Percentiles rank a stretch among this genome's conserved stretches.
Evolutionary conservation across 352 stramenopile genomes (phyloP).

Genomic region (Peronospora destructor): DNA sequence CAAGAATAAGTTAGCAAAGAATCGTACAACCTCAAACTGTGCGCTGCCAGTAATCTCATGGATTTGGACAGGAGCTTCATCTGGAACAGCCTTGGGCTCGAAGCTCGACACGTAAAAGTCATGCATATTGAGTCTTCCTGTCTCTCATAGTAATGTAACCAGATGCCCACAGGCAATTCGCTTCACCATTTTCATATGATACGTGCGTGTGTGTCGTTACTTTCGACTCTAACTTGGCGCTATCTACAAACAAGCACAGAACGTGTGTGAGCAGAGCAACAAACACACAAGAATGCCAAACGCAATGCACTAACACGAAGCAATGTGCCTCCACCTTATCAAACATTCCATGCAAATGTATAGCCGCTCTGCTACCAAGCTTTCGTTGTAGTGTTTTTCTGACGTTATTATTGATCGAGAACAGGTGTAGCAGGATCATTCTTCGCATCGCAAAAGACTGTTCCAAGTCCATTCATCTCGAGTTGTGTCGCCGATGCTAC

Average conservation of each 20-base stretch:
- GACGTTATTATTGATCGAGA: constrained; percentile 9
- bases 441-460: background rate
- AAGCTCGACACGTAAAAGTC: too few relatives aligned
- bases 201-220: constrained; percentile 2
- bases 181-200: background rate
- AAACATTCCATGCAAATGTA: constrained; percentile 24
- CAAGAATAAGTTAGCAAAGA: too few relatives aligned
- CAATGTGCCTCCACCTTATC: constrained; percentile 15
- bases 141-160: too few relatives aligned
- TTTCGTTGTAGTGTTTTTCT: constrained; percentile 8
- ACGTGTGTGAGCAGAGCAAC: constrained; percentile 6
- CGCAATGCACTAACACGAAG: constrained; percentile 13
- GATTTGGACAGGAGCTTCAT: constrained; percentile 7
- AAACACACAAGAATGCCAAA: constrained; percentile 5
- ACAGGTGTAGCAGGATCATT: constrained; percentile 1
- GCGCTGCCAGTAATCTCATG: constrained; percentile 27
- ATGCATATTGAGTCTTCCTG: too few relatives aligned
- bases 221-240: constrained; percentile 1
- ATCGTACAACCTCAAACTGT: constrained; percentile 18
- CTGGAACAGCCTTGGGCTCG: background rate
- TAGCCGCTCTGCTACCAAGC: constrained; percentile 24
- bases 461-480: background rate
- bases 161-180: too few relatives aligned
- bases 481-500: background rate
- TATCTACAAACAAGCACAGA: constrained; percentile 18